Conservation (phyloP, 371 early-diverging fungal species). For the Mucor lusitanicus region DNA sequence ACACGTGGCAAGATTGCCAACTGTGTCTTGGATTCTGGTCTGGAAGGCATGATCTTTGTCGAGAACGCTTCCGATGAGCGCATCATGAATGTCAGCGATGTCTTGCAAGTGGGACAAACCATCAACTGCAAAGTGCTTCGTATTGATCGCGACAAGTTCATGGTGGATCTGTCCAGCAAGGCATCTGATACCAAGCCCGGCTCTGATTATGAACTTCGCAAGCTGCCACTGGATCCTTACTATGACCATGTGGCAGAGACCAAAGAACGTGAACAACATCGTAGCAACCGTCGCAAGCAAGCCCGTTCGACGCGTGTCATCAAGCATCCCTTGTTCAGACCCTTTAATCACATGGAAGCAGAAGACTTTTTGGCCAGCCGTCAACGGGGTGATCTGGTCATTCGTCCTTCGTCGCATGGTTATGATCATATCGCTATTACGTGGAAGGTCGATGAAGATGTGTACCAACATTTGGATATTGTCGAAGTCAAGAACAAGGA, state of each 20-base stretch:
- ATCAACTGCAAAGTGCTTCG: slow-evolving; percentile 76
- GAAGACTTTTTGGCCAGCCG: slow-evolving; percentile 69
- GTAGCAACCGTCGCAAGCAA: slow-evolving; percentile 46
- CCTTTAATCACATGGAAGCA: slow-evolving; percentile 73
- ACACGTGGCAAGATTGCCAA: slow-evolving; percentile 76
- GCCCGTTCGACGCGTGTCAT: slow-evolving; percentile 59
- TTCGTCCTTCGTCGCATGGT: slow-evolving; percentile 92
- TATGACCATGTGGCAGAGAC: slow-evolving; percentile 70
- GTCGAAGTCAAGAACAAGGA: slow-evolving; percentile 73
- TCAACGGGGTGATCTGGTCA: slow-evolving; percentile 82
- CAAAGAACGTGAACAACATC: slow-evolving; percentile 56
- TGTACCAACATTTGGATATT: slow-evolving; percentile 93
- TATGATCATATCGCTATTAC: slow-evolving; percentile 87
- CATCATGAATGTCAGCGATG: slow-evolving; percentile 60
- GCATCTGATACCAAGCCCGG: slow-evolving; percentile 54
- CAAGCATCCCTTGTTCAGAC: slow-evolving; percentile 87
- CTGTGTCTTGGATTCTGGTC: slow-evolving; percentile 75
- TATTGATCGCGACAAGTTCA: slow-evolving; percentile 78
- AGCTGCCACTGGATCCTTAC: slow-evolving; percentile 60
- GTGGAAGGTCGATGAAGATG: slow-evolving; percentile 85
- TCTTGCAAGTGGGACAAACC: slow-evolving; percentile 65
- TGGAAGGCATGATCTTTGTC: slow-evolving; percentile 82
- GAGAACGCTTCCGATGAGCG: slow-evolving; percentile 68
- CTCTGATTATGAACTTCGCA: slow-evolving; percentile 50
- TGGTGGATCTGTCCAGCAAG: slow-evolving; percentile 73